Evolutionary conservation across 306 rosid species (phyloP), one percentile per base, ranked within the genome.

Genomic region (Lotus japonicus): DNA sequence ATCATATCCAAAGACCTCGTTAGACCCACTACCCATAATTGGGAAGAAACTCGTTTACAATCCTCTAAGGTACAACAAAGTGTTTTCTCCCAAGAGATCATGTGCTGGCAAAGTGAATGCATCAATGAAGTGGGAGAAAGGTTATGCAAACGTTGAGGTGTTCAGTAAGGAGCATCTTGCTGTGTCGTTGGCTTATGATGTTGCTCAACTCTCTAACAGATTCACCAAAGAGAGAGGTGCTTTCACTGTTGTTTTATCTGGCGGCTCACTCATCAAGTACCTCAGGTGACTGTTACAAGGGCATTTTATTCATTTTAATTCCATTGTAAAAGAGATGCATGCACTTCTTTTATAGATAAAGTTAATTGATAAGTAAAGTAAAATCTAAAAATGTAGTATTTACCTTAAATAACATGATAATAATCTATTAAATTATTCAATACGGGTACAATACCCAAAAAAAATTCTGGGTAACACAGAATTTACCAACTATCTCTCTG

Each of bases 181-280:
- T 15, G 83, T 70, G 71, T 56, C 89, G 23, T 62, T 92, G 68
- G 98, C 98, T 12, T 81, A 87, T 73, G 84, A 92, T 83, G 81
- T 85, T 12, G 86, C 92, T 42, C 89, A 79, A 44, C 83, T 92
- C 41, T 92, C 98, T 3, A 79, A 80, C 17, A 84, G 84, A 71
- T 92, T 87, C 63, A 59, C 58, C 7, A 76, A 70, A 31, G 87
- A 85, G 45, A 89, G 84, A 77, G 90, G 90, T 46, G 73, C 55
- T 89, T 89, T 90, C 81, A 71, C 92, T 31, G 81, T 89, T 11
- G 98, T 80, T 71, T 72, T 92, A 59, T 92, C 98, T 21, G 89
- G 92, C 38, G 96, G 94, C 9, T 87, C 98, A 15, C 77, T 88
- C 56, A 74, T 92, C 76, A 60, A 84, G 49, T 68, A 81, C 33